Conservation (phyloP, 2,329 filamentous ascomycete genomes). For the Phialemoniopsis sp. region DNA sequence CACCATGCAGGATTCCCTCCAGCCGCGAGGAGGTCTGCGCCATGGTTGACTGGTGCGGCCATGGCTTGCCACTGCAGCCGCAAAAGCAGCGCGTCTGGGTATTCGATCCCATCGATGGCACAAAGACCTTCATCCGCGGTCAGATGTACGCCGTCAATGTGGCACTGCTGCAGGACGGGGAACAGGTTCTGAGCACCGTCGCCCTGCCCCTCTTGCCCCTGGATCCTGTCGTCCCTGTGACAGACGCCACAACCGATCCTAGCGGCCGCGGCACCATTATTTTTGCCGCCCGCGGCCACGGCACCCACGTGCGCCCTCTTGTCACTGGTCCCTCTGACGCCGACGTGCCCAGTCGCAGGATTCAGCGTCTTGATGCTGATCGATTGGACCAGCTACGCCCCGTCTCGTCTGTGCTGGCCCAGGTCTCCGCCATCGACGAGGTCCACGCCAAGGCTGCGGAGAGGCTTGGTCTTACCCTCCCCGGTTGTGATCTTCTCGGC, state of each 20-base stretch:
- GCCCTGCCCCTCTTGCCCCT: constrained; percentile 35
- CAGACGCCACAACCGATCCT: constrained; percentile 38
- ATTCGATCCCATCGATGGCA: constrained; percentile 59
- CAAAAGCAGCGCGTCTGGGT: constrained; percentile 44
- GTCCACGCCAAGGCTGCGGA: constrained; percentile 40
- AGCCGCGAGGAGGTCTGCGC: constrained; percentile 43
- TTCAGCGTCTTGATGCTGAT: too few relatives aligned
- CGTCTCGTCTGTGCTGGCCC: constrained; percentile 16
- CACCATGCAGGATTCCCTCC: constrained; percentile 24
- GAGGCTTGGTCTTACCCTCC: constrained; percentile 34
- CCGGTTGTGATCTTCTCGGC: constrained; percentile 47
- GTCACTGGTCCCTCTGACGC: constrained; percentile 11
- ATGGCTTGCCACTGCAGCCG: constrained; percentile 26
- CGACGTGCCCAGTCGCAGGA: constrained; percentile 16
- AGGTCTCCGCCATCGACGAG: constrained; percentile 38
- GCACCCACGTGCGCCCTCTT: constrained; percentile 42
- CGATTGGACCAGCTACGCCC: constrained; percentile 16
- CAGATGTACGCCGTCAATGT: constrained; percentile 56
- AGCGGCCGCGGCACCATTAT: constrained; percentile 41
- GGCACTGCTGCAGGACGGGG: constrained; percentile 44
- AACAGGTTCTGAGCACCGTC: constrained; percentile 45
- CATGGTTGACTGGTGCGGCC: constrained; percentile 48
- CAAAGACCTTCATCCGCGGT: constrained; percentile 49
- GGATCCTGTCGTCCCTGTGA: constrained; percentile 27
- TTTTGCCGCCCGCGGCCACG: constrained; percentile 44